A percentile compares a stretch with the other conserved stretches of the same genome.
Evolutionary conservation across 208 protist genomes (phyloP).

Genomic region (Acanthamoeba rhysodes): DNA sequence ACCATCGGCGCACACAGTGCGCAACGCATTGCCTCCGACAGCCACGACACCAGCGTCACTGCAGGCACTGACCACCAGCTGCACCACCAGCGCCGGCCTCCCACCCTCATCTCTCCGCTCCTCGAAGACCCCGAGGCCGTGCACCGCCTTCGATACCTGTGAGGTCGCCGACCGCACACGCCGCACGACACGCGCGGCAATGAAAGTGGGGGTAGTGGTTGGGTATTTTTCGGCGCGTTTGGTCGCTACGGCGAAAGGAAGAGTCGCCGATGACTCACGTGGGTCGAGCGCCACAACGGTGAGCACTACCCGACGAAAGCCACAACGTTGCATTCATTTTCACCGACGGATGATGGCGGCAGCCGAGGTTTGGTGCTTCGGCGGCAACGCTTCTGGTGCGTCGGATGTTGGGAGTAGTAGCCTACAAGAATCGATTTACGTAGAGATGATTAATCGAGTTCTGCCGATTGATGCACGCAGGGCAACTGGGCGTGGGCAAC

Average conservation of each 20-base stretch:
- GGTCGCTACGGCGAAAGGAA: neutral
- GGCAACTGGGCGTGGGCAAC: slow-evolving; percentile 49
- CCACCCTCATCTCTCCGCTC: too few relatives aligned
- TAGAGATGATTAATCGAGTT: neutral
- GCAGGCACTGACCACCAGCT: neutral
- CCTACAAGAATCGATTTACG: neutral
- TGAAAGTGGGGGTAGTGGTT: too few relatives aligned
- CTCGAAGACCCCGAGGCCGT: too few relatives aligned
- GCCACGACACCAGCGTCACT: too few relatives aligned
- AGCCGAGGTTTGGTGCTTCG: slow-evolving; percentile 62
- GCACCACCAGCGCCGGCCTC: too few relatives aligned
- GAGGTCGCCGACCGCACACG: too few relatives aligned
- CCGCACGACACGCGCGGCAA: too few relatives aligned
- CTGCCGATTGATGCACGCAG: neutral
- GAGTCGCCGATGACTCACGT: slow-evolving; percentile 1
- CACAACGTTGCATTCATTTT: too few relatives aligned
- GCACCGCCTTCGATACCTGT: neutral
- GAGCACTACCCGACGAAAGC: too few relatives aligned
- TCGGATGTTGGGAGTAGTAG: neutral
- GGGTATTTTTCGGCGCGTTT: neutral
- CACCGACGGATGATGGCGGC: neutral
- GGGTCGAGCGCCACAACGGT: too few relatives aligned
- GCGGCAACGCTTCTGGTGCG: neutral
- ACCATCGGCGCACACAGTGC: too few relatives aligned
- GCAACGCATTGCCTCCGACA: too few relatives aligned